Base-by-base conservation (phyloP, 768 basidiomycete genomes). In the Trametes cinnabarina region DNA sequence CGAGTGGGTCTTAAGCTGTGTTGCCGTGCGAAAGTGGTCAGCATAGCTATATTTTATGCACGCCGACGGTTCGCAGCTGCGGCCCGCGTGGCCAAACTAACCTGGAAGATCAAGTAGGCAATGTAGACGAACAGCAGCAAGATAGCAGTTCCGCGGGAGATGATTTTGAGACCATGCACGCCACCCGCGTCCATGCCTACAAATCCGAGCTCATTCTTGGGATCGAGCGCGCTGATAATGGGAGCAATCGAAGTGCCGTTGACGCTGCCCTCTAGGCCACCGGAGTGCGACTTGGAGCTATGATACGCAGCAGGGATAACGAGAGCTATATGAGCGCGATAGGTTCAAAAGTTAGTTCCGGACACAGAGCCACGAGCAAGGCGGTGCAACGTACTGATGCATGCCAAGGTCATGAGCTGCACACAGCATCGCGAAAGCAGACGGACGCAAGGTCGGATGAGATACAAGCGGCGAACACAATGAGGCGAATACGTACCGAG, bases 301-400 rank as follows among this genome's bases (percentile, higher is more conserved):
- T 83, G 78, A 64, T 92, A 96, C 3, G 94, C 94, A 37, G 94
- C 94, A 30, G 94, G 94, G 57, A 96, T 90, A 64, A 96, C 86
- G 37, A 97, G 82, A 39, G 92, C 88, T 79, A 43, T 57, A 52
- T 26, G 17, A 28, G 49, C 34, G 44, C 22, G 30, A 26, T 19
- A 46, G 26, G 14, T 25, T 26, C 19, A 26, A 15, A 39, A 15
- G 47, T 53, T 47, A 49, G 32, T 19, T 47, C 47, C 25, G 28
- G 35, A 37, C 28, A 15, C 28, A 3, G 46, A 15, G 12, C 8
- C 17, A 8, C 15, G 44, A 37, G 12, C 23, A 14, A 57, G 39
- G 60, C 51, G 30, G 55, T 30, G 23, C 22, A 42, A 77, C 86
- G 57, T 66, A 90, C 88, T 94, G 70, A 93, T 90, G 70, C 88